These are phyloP conservation scores for Neonectria sp. DNA, from an alignment of 2,329 filamentous ascomycete genomes.

Conservation along the genomic window DNA sequence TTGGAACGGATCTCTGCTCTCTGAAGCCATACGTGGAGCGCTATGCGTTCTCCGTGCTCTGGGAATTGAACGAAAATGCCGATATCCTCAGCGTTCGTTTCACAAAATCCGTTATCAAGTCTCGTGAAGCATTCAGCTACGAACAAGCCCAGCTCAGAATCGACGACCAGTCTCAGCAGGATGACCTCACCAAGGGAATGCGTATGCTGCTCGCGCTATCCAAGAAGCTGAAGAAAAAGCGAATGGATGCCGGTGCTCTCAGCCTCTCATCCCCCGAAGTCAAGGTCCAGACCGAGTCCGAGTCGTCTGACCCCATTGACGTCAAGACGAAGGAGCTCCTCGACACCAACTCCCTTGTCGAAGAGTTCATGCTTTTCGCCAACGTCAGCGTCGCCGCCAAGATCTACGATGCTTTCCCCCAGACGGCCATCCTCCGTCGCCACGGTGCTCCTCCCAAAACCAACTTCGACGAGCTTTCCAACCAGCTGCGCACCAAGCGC, in stretches of 20 bases:
- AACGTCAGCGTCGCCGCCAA: slow-evolving; percentile 94
- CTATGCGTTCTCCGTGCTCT: slow-evolving; percentile 86
- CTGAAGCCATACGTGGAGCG: slow-evolving; percentile 98
- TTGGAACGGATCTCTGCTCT: slow-evolving; percentile 96
- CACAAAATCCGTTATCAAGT: slow-evolving; percentile 98
- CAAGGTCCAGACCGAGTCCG: slow-evolving; percentile 93
- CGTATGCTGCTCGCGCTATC: slow-evolving; percentile 88
- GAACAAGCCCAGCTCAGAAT: slow-evolving; percentile 96
- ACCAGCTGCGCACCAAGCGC: slow-evolving; percentile 91
- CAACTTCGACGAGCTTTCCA: slow-evolving; percentile 94
- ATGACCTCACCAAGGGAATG: slow-evolving; percentile 93
- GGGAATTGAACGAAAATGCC: slow-evolving; percentile 90
- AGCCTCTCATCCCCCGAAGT: slow-evolving; percentile 99
- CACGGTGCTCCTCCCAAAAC: slow-evolving; percentile 94
- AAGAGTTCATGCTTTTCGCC: slow-evolving; percentile 99
- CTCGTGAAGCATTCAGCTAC: slow-evolving; percentile 97
- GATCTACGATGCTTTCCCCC: slow-evolving; percentile 92
- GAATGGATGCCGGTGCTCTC: slow-evolving; percentile 94
- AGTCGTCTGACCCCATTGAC: slow-evolving; percentile 95
- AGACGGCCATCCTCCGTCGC: slow-evolving; percentile 93
- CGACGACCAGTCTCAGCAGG: slow-evolving; percentile 88
- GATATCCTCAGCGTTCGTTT: slow-evolving; percentile 90
- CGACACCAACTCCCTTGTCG: slow-evolving; percentile 96
- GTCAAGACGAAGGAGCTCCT: slow-evolving; percentile 96
- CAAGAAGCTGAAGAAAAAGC: slow-evolving; percentile 93